Evolutionary conservation across 2,329 filamentous ascomycete species (phyloP), one percentile per base, ranked within the genome.

Genomic region (Tothia fuscella): DNA sequence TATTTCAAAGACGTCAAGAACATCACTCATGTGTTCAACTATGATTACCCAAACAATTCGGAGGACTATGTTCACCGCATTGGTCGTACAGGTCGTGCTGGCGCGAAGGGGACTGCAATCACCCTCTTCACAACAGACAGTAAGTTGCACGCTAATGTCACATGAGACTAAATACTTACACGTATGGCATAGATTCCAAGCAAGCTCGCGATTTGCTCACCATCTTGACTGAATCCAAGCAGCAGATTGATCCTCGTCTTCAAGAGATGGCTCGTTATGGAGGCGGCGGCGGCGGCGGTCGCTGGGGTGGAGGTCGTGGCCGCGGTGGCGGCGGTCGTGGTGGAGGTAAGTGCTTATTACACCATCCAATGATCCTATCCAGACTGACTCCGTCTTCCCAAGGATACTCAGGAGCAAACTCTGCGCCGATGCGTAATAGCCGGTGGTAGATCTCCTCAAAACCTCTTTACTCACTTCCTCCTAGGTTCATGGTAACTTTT

Each of bases 21-120:
- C 76, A 98, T 98, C 72, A 96, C 91, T 69, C 91, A 98, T 72
- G 91, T 98, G 69, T 77, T 98, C 71, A 96, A 96, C 80, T 95
- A 96, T 84, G 91, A 96, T 66, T 96, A 96, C 68, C 89, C 89
- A 65, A 96, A 96, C 74, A 96, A 80, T 62, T 78, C 75, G 55
- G 76, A 80, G 62, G 76, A 80, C 56, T 80, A 80, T 55, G 72
- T 80, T 60, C 76, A 80, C 62, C 75, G 76, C 58, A 79, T 79
- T 60, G 76, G 76, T 59, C 73, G 76, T 66, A 80, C 76, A 59
- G 76, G 70, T 65, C 75, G 76, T 71, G 75, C 75, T 60, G 91
- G 91, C 69, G 81, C 82, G 57, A 85, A 81, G 51, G 91, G 91
- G 69, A 96, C 88, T 56, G 91, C 91, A 62, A 96, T 96, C 60